phyloP scores from a whole-genome alignment of 371 early-diverging fungal species.

The Parasitella parasitica region DNA sequence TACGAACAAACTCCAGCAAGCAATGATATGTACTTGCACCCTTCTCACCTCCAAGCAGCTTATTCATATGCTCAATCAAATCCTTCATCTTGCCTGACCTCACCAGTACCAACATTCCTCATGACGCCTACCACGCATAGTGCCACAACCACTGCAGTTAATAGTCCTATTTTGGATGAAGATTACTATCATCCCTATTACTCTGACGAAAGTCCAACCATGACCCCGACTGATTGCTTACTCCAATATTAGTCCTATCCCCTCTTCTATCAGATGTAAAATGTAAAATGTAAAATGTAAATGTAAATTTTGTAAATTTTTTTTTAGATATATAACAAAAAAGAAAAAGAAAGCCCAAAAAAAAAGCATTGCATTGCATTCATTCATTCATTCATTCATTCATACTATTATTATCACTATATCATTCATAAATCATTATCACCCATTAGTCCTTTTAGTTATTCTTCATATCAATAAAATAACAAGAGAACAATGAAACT shows the following conservation, averaged over 20 bases:
- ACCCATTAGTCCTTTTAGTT: background rate
- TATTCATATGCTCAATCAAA: background rate
- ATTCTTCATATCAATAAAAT: background rate
- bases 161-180: slow-evolving; percentile 6
- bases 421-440: background rate
- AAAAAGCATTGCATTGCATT: background rate
- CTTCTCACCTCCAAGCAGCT: background rate
- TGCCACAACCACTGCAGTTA: slow-evolving; percentile 2
- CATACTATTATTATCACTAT: background rate
- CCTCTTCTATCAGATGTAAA: too few species aligned
- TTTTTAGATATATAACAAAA: background rate
- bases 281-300: background rate
- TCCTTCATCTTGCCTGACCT: background rate
- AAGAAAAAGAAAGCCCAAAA: background rate
- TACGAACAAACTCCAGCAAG: background rate
- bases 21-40: background rate
- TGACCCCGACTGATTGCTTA: slow-evolving; percentile 18
- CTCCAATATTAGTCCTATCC: background rate
- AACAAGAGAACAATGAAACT: too few species aligned
- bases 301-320: background rate
- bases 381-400: background rate
- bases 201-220: slow-evolving; percentile 15
- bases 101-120: slow-evolving; percentile 7
- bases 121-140: slow-evolving; percentile 1
- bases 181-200: background rate